These are phyloP conservation scores for Monilinia fructigena DNA, from an alignment of 2,329 filamentous ascomycete species.

Conservation along the genomic window DNA sequence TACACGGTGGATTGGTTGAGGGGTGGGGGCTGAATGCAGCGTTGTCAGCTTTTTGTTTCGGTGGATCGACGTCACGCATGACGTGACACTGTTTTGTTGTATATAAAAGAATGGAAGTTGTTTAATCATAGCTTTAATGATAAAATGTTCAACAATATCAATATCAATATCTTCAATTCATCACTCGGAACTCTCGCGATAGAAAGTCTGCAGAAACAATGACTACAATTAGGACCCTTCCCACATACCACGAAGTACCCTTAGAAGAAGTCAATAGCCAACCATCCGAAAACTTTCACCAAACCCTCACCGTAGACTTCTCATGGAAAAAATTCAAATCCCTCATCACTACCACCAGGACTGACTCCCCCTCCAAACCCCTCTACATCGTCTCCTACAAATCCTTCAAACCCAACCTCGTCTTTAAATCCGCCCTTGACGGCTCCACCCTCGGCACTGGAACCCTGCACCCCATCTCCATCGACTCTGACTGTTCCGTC, in stretches of 20 bases:
- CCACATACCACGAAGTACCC: not conserved
- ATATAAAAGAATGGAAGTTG: not conserved
- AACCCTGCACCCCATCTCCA: conserved; percentile 25
- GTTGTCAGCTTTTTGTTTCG: not conserved
- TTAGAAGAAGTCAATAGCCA: not conserved
- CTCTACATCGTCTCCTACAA: conserved; percentile 29
- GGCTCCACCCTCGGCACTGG: conserved; percentile 24
- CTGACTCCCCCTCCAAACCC: not conserved
- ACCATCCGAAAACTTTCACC: not conserved
- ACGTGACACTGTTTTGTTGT: not conserved
- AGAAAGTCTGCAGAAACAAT: not conserved
- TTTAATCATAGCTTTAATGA: too few relatives aligned
- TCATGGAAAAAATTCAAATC: conserved; percentile 29
- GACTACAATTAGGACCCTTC: not conserved
- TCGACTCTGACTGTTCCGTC: conserved; percentile 26
- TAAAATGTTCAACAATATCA: not conserved
- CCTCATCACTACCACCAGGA: conserved; percentile 14
- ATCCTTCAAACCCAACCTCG: conserved; percentile 20
- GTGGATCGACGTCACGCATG: not conserved
- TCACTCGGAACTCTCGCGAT: not conserved
- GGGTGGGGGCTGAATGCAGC: not conserved
- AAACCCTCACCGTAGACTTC: conserved; percentile 27
- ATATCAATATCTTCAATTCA: not conserved
- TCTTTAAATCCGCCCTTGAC: conserved; percentile 23
- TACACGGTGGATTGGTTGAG: too few relatives aligned